Conservation (phyloP, 352 stramenopile genomes). For the Phytophthora fragariae region DNA sequence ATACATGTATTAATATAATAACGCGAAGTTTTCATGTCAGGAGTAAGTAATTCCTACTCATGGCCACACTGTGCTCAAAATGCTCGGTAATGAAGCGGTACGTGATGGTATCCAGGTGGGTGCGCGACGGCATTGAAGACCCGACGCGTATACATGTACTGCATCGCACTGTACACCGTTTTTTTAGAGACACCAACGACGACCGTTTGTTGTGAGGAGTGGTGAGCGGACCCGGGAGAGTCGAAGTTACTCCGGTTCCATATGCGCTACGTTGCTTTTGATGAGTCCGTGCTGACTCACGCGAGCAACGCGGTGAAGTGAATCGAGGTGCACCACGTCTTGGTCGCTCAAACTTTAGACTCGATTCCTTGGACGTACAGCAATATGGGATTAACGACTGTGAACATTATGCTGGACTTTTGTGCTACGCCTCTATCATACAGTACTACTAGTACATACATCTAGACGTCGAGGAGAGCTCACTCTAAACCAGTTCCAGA, state of each 20-base stretch:
- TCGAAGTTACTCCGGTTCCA: conserved; percentile 13
- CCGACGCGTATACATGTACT: no score
- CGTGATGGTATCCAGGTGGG: neutral
- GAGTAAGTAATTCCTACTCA: neutral
- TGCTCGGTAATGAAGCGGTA: neutral
- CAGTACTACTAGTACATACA: neutral
- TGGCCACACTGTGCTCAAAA: neutral
- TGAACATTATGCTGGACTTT: neutral
- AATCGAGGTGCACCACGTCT: neutral
- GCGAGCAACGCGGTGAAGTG: neutral
- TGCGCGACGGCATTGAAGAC: no score
- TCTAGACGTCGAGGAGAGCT: neutral
- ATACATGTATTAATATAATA: no score
- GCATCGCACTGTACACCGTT: no score
- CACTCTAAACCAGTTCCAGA: conserved; percentile 46
- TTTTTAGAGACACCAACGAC: no score
- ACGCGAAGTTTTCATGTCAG: no score
- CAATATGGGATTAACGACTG: neutral
- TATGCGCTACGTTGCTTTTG: conserved; percentile 19
- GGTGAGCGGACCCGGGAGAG: neutral
- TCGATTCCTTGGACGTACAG: neutral
- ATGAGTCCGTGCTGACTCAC: conserved; percentile 12
- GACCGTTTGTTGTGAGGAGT: no score
- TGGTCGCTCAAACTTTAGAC: no score
- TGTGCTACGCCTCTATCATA: no score